Evolutionary conservation across 345 rosid genomes (phyloP), one percentile per base, ranked within the genome.

Genomic region (Brassica carinata): DNA sequence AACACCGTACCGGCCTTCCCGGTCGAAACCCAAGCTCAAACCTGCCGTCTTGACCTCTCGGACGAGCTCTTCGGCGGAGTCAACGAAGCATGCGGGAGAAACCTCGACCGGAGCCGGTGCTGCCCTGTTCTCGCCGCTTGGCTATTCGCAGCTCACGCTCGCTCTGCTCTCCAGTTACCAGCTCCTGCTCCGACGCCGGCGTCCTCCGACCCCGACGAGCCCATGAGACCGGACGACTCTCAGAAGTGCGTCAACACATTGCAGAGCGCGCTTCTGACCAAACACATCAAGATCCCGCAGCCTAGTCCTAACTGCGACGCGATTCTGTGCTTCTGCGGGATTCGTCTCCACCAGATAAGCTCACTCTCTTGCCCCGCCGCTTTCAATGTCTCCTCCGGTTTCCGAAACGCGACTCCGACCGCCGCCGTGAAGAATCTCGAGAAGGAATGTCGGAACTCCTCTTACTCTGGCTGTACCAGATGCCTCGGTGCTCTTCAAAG

Each of bases 51-150:
- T 13, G 98, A 96, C 91, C 91, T 96, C 78, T 94, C 99, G 0
- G 95, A 85, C 29, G 99, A 96, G 86, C 94, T 96, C 34, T 96
- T 96, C 74, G 99, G 99, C 19, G 99, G 99, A 1, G 99, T 96
- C 34, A 85, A 85, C 73, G 90, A 86, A 8, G 99, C 99, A 0
- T 96, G 99, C 77, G 90, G 97, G 51, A 79, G 90, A 67, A 86
- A 88, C 86, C 91, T 96, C 2, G 99, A 96, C 89, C 84, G 98
- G 31, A 85, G 97, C 77, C 90, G 99, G 4, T 96, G 98, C 83
- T 93, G 99, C 70, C 99, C 98, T 0, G 99, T 96, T 6, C 74
- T 96, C 5, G 98, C 95, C 0, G 99, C 99, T 0, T 96, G 99
- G 99, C 92, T 96, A 58, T 96, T 88, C 77, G 98, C 99, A 2